phyloP scores from a whole-genome alignment of 768 basidiomycete species.

The Mycena crocata region DNA sequence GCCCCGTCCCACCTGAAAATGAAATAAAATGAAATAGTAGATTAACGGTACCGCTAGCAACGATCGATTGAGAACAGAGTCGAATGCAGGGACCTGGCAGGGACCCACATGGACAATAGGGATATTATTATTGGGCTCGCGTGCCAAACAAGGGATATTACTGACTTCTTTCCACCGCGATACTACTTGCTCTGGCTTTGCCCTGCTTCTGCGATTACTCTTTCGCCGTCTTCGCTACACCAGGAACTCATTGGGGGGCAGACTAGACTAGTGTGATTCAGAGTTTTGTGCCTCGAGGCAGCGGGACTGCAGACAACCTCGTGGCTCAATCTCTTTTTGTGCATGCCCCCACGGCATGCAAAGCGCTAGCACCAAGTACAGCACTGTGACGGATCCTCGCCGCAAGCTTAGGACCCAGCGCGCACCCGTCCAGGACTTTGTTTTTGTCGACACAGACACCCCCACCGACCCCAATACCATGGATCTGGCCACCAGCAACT shows the following conservation, averaged over 20 bases:
- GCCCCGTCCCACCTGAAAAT: too few species aligned
- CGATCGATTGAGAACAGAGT: too few species aligned
- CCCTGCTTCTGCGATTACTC: constrained; percentile 1
- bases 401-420: constrained; percentile 28
- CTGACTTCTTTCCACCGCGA: background rate
- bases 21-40: background rate
- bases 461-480: constrained; percentile 56
- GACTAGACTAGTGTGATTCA: background rate
- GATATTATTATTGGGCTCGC: constrained; percentile 2
- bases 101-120: background rate
- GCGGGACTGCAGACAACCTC: constrained; percentile 31
- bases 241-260: background rate
- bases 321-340: constrained; percentile 10
- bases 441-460: constrained; percentile 53
- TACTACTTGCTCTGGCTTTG: background rate
- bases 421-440: constrained; percentile 26
- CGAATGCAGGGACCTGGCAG: too few species aligned
- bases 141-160: constrained; percentile 10
- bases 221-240: background rate
- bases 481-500: constrained; percentile 42
- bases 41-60: too few species aligned
- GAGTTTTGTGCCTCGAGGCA: constrained; percentile 32
- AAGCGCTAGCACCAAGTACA: constrained; percentile 25
- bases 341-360: constrained; percentile 16
- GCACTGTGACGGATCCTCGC: constrained; percentile 30